Evolutionary conservation across 768 basidiomycete species (phyloP).

Genomic region (Mycena rosella): DNA sequence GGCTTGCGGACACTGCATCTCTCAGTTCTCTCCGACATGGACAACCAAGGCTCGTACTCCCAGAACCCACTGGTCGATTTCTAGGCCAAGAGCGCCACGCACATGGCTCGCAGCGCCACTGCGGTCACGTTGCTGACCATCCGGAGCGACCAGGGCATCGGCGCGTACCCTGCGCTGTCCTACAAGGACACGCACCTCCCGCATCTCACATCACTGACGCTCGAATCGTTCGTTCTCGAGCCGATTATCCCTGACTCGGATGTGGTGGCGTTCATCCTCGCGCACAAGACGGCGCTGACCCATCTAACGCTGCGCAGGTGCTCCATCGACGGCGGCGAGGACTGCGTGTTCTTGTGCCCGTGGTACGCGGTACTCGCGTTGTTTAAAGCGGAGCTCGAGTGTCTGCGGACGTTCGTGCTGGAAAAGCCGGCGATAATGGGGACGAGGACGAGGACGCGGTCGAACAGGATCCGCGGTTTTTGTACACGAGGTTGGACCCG

Average conservation of each 20-base stretch:
- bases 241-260: neutral
- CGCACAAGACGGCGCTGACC: slow-evolving; percentile 18
- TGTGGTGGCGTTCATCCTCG: slow-evolving; percentile 11
- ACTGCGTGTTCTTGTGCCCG: neutral
- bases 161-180: neutral
- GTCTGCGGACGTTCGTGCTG: slow-evolving; percentile 1
- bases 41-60: neutral
- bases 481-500: neutral
- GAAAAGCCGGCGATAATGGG: neutral
- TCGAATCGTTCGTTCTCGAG: slow-evolving; percentile 6
- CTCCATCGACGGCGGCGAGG: slow-evolving; percentile 5
- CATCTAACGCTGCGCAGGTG: slow-evolving; percentile 12
- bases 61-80: neutral
- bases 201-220: neutral
- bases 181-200: slow-evolving; percentile 3
- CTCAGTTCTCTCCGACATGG: neutral
- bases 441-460: neutral
- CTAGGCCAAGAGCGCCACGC: neutral
- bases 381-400: slow-evolving; percentile 3
- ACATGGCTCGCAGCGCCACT: neutral
- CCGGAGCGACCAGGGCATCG: slow-evolving; percentile 11
- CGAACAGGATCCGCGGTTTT: neutral
- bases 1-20: neutral
- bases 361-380: slow-evolving; percentile 17
- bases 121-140: neutral